Percentiles rank a stretch among this genome's conserved stretches.
Conservation (phyloP, 768 basidiomycete species). For the Mycena albidolilacea region DNA sequence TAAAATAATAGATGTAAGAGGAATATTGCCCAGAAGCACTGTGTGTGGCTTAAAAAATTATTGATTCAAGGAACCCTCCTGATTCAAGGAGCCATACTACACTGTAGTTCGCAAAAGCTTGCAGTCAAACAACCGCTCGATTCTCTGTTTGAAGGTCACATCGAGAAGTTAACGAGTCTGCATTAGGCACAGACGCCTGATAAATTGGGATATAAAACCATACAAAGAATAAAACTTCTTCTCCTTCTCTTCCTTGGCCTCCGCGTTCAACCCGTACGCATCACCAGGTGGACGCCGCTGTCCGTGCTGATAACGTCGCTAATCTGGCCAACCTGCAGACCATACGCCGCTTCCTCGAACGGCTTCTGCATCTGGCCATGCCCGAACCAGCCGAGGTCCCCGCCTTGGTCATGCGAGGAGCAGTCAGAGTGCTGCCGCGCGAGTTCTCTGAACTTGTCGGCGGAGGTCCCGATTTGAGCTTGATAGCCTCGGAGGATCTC, state of each 20-base stretch:
- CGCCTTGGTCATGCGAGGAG: constrained; percentile 84
- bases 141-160: too few relatives aligned
- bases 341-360: constrained; percentile 92
- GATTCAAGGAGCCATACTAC: too few relatives aligned
- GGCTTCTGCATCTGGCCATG: constrained; percentile 96
- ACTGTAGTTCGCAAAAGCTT: too few relatives aligned
- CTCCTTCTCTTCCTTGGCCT: neutral
- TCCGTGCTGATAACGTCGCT: constrained; percentile 90
- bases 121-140: too few relatives aligned
- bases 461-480: constrained; percentile 68
- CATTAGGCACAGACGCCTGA: too few relatives aligned
- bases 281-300: constrained; percentile 94
- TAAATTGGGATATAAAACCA: neutral
- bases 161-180: too few relatives aligned
- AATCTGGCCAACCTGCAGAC: constrained; percentile 79
- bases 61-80: too few relatives aligned
- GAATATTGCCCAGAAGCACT: too few relatives aligned
- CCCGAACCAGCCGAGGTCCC: constrained; percentile 92
- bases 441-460: constrained; percentile 80
- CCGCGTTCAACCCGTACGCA: constrained; percentile 78
- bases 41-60: too few relatives aligned
- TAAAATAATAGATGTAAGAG: too few relatives aligned
- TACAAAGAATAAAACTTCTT: constrained; percentile 8
- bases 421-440: constrained; percentile 90
- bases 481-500: constrained; percentile 79